These are phyloP conservation scores for Immersiella caudata DNA, from an alignment of 495 filamentous ascomycete genomes.

Conservation along the genomic window DNA sequence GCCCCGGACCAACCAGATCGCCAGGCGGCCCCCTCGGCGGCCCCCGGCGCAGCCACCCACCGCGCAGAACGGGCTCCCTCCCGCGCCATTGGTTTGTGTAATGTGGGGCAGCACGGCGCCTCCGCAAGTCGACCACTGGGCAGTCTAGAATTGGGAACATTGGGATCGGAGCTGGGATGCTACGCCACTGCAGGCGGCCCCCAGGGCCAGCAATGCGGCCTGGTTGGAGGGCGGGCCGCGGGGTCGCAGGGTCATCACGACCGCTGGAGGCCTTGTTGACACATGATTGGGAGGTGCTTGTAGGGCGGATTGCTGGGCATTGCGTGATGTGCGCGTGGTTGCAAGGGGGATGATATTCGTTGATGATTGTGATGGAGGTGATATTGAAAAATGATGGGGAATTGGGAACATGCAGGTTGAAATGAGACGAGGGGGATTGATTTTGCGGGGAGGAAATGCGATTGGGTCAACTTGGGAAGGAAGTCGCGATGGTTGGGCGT, in stretches of 20 bases:
- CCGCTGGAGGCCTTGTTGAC: background rate
- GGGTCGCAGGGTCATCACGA: background rate
- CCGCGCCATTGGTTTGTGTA: conserved; percentile 22
- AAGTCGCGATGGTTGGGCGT: background rate
- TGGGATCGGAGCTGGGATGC: background rate
- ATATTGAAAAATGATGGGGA: background rate
- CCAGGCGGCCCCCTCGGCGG: conserved; percentile 8
- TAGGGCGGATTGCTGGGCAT: background rate
- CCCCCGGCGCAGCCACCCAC: conserved; percentile 21
- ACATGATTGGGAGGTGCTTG: background rate
- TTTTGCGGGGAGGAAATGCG: background rate
- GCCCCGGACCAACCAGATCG: background rate
- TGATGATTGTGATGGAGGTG: background rate
- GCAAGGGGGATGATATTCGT: too few species aligned
- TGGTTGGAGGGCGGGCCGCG: background rate
- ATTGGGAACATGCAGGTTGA: background rate
- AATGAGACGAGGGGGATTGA: background rate
- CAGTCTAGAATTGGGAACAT: background rate
- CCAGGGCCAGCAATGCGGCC: background rate
- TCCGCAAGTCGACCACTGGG: background rate
- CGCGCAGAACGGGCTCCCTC: conserved; percentile 24
- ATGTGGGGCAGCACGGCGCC: conserved; percentile 27
- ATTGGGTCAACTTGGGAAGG: background rate
- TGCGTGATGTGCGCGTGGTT: background rate
- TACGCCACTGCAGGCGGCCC: background rate